Conservation (phyloP, 139 green algal genomes). For the Pseudopediastrum boryanum region DNA sequence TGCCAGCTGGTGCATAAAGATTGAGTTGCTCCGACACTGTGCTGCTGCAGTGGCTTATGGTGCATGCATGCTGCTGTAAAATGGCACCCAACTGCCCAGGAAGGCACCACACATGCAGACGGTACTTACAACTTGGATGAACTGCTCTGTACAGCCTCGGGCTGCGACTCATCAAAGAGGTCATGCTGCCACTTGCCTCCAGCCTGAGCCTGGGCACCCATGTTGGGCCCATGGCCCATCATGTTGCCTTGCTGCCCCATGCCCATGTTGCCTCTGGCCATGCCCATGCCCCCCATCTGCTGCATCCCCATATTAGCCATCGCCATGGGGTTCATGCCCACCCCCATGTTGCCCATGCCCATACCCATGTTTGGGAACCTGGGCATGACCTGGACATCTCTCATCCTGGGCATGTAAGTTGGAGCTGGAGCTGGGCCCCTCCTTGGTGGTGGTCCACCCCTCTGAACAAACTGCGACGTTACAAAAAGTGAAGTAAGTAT, state of each 20-base stretch:
- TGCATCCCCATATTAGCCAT: neutral
- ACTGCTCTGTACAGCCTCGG: neutral
- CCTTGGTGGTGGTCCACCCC: neutral
- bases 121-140: constrained; percentile 32
- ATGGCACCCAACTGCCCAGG: too few relatives aligned
- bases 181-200: constrained; percentile 51
- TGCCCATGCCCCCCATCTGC: neutral
- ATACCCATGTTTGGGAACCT: constrained; percentile 14
- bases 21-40: neutral
- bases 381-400: too few relatives aligned
- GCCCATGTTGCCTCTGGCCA: neutral
- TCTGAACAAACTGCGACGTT: neutral
- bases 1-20: too few relatives aligned
- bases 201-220: constrained; percentile 14
- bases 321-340: neutral
- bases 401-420: too few relatives aligned
- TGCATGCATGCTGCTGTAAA: neutral
- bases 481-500: neutral
- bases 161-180: constrained; percentile 22
- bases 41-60: neutral
- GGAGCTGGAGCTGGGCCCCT: too few relatives aligned
- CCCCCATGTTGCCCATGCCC: neutral
- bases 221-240: too few relatives aligned
- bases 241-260: neutral
- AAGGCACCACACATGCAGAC: too few relatives aligned